These are phyloP conservation scores for Candida tunisiensis DNA, from an alignment of 1,139 yeast species.

Conservation along the genomic window DNA sequence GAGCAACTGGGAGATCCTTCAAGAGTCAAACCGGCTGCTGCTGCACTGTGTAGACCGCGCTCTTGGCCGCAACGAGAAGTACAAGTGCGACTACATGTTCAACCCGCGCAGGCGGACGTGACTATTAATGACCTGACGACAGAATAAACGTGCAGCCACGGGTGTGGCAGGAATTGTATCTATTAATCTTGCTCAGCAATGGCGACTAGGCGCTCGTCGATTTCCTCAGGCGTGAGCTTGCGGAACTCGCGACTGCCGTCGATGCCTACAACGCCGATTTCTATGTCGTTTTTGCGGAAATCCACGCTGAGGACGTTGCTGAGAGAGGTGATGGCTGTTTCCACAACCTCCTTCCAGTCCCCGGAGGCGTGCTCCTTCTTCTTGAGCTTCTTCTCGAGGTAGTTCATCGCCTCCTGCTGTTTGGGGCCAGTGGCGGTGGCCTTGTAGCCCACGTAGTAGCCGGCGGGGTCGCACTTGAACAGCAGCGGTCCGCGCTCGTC, in stretches of 20 bases:
- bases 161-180: neutral
- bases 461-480: constrained; percentile 94
- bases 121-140: neutral
- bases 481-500: constrained; percentile 84
- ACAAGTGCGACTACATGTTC: neutral
- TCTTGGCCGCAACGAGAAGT: constrained; percentile 9
- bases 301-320: constrained; percentile 83
- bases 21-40: constrained; percentile 15
- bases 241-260: constrained; percentile 30
- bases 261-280: constrained; percentile 74
- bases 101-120: neutral
- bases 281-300: constrained; percentile 83
- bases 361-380: constrained; percentile 59
- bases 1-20: constrained; percentile 15
- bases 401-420: constrained; percentile 88
- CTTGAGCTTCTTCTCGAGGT: constrained; percentile 82
- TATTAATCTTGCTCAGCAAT: constrained; percentile 87
- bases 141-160: too few species aligned
- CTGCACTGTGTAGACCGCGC: constrained; percentile 17
- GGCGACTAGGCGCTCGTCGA: constrained; percentile 82
- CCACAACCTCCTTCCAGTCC: constrained; percentile 80
- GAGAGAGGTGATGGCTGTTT: constrained; percentile 72
- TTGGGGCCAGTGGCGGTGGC: constrained; percentile 96
- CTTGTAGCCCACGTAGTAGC: constrained; percentile 79
- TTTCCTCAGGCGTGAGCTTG: constrained; percentile 63